Base-by-base conservation (phyloP, 169 alveolate genomes). In the Cryptosporidium sp. region DNA sequence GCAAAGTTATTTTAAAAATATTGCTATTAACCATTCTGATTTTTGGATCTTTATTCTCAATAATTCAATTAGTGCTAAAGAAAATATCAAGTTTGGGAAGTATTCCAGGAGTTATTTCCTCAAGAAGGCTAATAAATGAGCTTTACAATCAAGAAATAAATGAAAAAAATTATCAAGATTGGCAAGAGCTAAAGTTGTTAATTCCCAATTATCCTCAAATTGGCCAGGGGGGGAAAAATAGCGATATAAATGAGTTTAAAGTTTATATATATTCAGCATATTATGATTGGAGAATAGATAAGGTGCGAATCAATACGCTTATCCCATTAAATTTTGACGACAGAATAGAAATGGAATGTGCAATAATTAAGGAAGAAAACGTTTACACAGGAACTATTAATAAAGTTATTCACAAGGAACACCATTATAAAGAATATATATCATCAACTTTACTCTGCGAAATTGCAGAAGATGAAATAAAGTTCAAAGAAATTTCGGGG, bases 211-310 rank as follows among this genome's bases (percentile, higher is more conserved):
- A 41, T 41, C 31, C 14, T 65, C 67, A 55, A 21, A 55, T 23
- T 23, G 12, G 21, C 1, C 37, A 55, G 3, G 37, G 9, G 14
- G 51, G 10, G 21, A 10, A 26, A 35, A 35, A 65, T 33, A 26
- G 18, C 18, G 12, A 31, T 65, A 31, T 21, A 2, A 70, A 5
- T 43, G 69, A 39, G 6, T 59, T 26, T 48, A 80, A 62, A 45
- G 51, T 80, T 26, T 80, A 62, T 39, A n/a, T 80, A 61, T 80
- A 41, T 1, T 80, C 89, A 41, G 73, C 89, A 61, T 80, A 62
- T 62, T 62, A 59, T 26, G 89, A 80, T 45, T 29, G 51, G 48
- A 80, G 89, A 65, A 65, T 35, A 21, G 71, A 41, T 18, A 35
- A 2, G 21, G 12, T 35, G 18, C 37, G 75, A 59, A 67, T 80